phyloP scores from a whole-genome alignment of 345 rosid species.

The Acer saccharum region DNA sequence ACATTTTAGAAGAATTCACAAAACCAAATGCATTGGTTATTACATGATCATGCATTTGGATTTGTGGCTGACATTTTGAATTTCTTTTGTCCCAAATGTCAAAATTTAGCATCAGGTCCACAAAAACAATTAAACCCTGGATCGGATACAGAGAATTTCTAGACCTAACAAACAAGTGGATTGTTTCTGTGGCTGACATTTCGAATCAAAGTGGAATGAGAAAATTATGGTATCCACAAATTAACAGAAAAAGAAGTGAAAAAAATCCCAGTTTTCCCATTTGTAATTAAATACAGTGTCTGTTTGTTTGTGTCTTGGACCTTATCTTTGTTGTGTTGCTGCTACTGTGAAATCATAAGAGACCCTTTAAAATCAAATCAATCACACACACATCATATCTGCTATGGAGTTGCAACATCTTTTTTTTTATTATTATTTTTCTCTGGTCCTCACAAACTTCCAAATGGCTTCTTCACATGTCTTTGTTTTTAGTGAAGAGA shows the following conservation, averaged over 20 bases:
- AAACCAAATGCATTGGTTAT: neutral
- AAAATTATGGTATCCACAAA: neutral
- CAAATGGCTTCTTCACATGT: conserved; percentile 76
- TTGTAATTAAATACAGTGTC: too few relatives aligned
- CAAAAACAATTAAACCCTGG: too few relatives aligned
- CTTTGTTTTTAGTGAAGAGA: conserved; percentile 71
- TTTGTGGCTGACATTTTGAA: neutral
- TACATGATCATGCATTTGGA: neutral
- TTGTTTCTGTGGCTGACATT: too few relatives aligned
- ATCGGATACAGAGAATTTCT: too few relatives aligned
- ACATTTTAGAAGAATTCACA: neutral
- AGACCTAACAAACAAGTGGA: too few relatives aligned
- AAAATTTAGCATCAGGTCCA: too few relatives aligned
- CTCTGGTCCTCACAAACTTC: conserved; percentile 27
- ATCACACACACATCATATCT: conserved; percentile 12
- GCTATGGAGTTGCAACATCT: neutral
- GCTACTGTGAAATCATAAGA: conserved; percentile 7
- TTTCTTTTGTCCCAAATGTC: too few relatives aligned
- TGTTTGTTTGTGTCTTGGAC: conserved; percentile 1
- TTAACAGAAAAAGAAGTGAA: conserved; percentile 2
- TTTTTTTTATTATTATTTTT: neutral
- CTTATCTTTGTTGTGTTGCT: conserved; percentile 5
- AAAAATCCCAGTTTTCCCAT: neutral
- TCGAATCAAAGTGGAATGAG: neutral
- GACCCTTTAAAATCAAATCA: conserved; percentile 10